Base-by-base conservation (phyloP, 192 early-diverging fungal species). In the Umbelopsis sp. region DNA sequence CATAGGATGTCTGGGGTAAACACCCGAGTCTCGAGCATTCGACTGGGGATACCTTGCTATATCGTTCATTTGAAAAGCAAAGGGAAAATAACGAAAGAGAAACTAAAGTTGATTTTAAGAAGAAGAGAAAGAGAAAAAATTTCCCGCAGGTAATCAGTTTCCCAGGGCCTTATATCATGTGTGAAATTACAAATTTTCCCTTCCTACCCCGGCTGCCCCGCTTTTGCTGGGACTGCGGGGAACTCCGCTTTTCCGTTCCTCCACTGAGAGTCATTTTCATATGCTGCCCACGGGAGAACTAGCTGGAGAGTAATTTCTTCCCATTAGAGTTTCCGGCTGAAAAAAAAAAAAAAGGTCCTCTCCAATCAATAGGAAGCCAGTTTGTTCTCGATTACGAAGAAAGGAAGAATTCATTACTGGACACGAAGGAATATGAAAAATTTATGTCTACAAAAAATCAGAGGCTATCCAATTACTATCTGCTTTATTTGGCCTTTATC, bases 41-140 rank as follows among this genome's bases (percentile, higher is more conserved):
- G 56, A 62, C 56, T 62, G 56, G 26, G 56, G 56, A 62, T 62
- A 62, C 56, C 56, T 29, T 62, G 20, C 56, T 32, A 62, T 17
- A 62, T 62, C 56, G 56, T 62, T 62, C 56, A 62, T 62, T 14
- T 29, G 17, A 62, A 34, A 62, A 62, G 56, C 26, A 62, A 26
- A 32, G 26, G 25, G n/a, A 62, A 20, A 62, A 31, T 62, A 34
- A 34, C 7, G 31, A 32, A 10, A 32, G 34, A 32, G 31, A 62
- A 31, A 26, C 16, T 34, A n/a, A 34, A 26, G 56, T 9, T 29
- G 56, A n/a, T 17, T 17, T 17, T 17, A 49, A 49, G 20, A 49
- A 49, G 16, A 17, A n/a, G 47, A 49, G 47, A 49, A 49, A 49
- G n/a, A 21, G 20, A 17, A 49, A 49, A 49, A 49, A 17, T 49